Evolutionary conservation across 2,329 filamentous ascomycete species (phyloP).

Genomic region (Aspergillus novofumigatus): DNA sequence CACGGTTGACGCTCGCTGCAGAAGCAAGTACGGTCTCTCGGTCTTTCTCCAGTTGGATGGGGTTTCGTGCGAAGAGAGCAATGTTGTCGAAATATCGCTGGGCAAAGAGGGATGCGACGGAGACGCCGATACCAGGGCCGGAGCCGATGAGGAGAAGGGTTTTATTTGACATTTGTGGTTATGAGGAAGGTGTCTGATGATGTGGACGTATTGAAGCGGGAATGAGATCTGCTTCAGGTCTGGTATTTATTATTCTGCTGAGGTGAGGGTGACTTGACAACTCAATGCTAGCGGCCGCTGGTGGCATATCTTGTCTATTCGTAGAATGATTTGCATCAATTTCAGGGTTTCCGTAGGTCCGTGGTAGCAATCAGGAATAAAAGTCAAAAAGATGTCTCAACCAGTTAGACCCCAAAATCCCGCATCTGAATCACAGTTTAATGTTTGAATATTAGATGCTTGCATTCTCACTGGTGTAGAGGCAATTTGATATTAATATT

Average conservation of each 20-base stretch:
- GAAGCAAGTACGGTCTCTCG: background rate
- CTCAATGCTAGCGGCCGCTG: background rate
- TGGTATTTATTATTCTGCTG: too few species aligned
- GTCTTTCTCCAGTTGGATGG: constrained; percentile 1
- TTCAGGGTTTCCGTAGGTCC: too few species aligned
- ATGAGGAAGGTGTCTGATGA: background rate
- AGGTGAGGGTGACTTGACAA: background rate
- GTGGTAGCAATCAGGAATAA: background rate
- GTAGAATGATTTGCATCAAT: background rate
- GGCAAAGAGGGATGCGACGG: background rate
- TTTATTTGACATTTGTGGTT: background rate
- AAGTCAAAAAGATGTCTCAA: too few species aligned
- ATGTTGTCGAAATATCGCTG: background rate
- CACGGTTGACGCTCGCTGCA: too few species aligned
- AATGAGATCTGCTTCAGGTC: background rate
- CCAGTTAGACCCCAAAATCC: too few species aligned
- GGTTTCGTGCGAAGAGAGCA: constrained; percentile 1
- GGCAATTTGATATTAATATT: too few species aligned
- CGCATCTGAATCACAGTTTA: too few species aligned
- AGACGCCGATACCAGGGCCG: constrained; percentile 3
- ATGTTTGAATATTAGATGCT: too few species aligned
- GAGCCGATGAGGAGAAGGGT: constrained; percentile 2
- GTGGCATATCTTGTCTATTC: background rate
- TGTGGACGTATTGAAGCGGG: background rate
- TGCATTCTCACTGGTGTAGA: too few species aligned